These are phyloP conservation scores for Nakazawaea ambrosiae DNA, from an alignment of 805 yeast genomes.

Conservation along the genomic window DNA sequence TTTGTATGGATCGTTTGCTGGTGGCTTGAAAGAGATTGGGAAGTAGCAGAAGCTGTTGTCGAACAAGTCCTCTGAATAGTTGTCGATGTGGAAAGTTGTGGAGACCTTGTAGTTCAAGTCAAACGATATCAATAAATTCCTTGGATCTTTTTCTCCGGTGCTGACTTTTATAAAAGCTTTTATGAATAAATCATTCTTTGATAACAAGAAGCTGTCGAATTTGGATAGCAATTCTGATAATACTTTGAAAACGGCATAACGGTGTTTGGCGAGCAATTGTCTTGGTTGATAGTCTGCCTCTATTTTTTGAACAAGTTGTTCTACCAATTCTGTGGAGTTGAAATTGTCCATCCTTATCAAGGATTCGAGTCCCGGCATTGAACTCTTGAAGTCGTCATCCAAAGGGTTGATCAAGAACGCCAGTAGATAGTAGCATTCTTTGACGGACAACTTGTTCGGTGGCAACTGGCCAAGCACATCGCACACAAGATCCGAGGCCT, in stretches of 20 bases:
- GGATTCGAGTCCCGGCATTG: slow-evolving; percentile 46
- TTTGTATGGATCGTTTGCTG: slow-evolving; percentile 80
- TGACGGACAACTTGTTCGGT: slow-evolving; percentile 22
- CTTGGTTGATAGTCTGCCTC: slow-evolving; percentile 43
- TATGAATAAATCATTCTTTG: slow-evolving; percentile 36
- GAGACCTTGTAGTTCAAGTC: slow-evolving; percentile 43
- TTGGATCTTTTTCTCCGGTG: slow-evolving; percentile 90
- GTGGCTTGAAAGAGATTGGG: slow-evolving; percentile 93
- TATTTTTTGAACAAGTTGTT: slow-evolving; percentile 30
- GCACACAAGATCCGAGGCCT: slow-evolving; percentile 34
- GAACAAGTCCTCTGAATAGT: slow-evolving; percentile 61
- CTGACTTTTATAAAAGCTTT: slow-evolving; percentile 61
- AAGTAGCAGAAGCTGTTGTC: slow-evolving; percentile 91
- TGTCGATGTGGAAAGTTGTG: slow-evolving; percentile 29
- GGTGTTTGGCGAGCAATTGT: slow-evolving; percentile 50
- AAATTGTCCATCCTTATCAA: slow-evolving; percentile 48
- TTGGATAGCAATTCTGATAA: slow-evolving; percentile 29
- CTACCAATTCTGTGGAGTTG: slow-evolving; percentile 23
- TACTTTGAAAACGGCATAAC: slow-evolving; percentile 53
- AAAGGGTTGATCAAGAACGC: slow-evolving; percentile 61
- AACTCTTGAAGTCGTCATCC: slow-evolving; percentile 51
- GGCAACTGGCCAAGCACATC: slow-evolving; percentile 25
- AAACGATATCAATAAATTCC: slow-evolving; percentile 71
- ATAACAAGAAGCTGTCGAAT: slow-evolving; percentile 18
- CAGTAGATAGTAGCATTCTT: slow-evolving; percentile 42